These are phyloP conservation scores for Mycena vitilis DNA, from an alignment of 768 basidiomycete species.

Conservation along the genomic window DNA sequence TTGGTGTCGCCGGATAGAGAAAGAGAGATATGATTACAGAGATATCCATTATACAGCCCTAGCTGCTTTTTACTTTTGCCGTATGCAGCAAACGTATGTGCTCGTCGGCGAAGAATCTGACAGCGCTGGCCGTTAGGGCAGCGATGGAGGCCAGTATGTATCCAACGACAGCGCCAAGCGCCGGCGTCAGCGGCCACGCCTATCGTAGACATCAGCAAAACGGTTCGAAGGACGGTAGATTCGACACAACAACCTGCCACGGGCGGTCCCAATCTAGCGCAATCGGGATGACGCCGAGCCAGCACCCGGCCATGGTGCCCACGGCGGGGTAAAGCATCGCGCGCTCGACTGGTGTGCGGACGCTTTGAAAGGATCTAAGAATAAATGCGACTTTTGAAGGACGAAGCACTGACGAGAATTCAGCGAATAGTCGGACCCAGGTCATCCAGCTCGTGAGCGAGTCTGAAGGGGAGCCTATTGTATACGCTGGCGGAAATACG, in stretches of 20 bases:
- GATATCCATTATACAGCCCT: not conserved
- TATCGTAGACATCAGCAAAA: slow-evolving; percentile 44
- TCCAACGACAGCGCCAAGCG: slow-evolving; percentile 77
- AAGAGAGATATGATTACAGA: not conserved
- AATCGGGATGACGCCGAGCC: slow-evolving; percentile 86
- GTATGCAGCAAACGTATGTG: slow-evolving; percentile 43
- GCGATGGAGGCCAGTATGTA: slow-evolving; percentile 70
- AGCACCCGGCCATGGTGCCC: slow-evolving; percentile 79
- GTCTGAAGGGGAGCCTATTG: slow-evolving; percentile 66
- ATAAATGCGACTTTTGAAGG: not conserved
- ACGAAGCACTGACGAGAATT: slow-evolving; percentile 69
- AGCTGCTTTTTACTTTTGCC: slow-evolving; percentile 38
- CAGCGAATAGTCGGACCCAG: slow-evolving; percentile 86
- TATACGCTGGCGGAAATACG: slow-evolving; percentile 75
- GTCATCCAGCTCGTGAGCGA: slow-evolving; percentile 68
- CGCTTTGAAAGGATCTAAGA: slow-evolving; percentile 45
- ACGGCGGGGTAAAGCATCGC: slow-evolving; percentile 83
- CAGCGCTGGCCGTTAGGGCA: slow-evolving; percentile 61
- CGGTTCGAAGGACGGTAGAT: not conserved
- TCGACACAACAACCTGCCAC: slow-evolving; percentile 79
- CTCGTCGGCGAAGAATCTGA: slow-evolving; percentile 53
- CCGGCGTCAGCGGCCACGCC: slow-evolving; percentile 88
- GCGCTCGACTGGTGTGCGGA: slow-evolving; percentile 77
- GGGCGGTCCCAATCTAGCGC: slow-evolving; percentile 97
- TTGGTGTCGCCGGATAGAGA: no score